A percentile compares a stretch with the other conserved stretches of the same genome.
Conservation (phyloP, 345 rosid genomes). For the Gossypium turneri region DNA sequence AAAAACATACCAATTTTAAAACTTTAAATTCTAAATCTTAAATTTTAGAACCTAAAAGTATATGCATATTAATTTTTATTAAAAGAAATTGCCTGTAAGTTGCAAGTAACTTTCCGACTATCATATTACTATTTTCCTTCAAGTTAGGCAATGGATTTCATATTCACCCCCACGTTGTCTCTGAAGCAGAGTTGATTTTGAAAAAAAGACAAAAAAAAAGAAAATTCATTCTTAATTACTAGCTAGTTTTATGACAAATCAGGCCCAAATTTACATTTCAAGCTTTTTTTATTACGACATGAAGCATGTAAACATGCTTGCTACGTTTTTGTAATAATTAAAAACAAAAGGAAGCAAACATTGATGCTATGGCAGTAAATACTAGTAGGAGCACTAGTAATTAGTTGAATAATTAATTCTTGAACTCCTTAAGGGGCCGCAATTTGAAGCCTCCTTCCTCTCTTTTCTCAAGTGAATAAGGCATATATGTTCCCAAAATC, state of each 20-base stretch:
- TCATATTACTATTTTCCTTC: no score
- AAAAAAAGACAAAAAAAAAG: not conserved
- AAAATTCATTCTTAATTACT: not conserved
- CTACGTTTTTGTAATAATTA: not conserved
- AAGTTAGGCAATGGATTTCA: no score
- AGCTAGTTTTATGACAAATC: not conserved
- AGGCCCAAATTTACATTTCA: not conserved
- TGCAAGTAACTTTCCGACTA: no score
- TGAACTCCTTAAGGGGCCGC: conserved; percentile 46
- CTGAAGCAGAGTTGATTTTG: not conserved
- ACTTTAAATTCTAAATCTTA: no score
- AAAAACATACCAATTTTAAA: no score
- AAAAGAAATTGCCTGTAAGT: no score
- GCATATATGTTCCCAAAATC: conserved; percentile 75
- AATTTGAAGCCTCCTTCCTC: conserved; percentile 66
- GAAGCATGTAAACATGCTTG: not conserved
- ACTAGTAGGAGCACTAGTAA: not conserved
- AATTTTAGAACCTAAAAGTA: no score
- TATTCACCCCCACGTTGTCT: no score
- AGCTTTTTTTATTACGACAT: not conserved
- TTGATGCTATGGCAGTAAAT: not conserved
- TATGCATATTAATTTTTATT: no score
- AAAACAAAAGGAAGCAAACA: conserved; percentile 6
- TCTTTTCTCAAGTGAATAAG: conserved; percentile 69
- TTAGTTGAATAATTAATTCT: conserved; percentile 12